Conservation (phyloP, 441 rosid species). For the Isatis lusitanica region DNA sequence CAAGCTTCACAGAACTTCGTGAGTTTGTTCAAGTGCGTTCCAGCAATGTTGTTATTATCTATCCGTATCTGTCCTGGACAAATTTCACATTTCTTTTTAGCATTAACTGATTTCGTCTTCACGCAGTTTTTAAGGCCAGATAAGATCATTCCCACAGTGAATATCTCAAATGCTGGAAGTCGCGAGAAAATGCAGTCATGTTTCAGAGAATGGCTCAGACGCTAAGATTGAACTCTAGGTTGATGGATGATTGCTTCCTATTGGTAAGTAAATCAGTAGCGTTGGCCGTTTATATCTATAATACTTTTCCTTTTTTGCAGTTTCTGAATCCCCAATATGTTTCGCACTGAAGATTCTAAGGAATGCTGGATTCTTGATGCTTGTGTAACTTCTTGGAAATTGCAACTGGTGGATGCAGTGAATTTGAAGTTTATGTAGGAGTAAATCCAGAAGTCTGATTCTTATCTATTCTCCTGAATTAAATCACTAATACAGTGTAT, state of each 20-base stretch:
- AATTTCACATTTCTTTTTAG: neutral
- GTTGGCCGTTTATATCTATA: no score
- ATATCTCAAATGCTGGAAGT: constrained; percentile 52
- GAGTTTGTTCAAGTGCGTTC: constrained; percentile 71
- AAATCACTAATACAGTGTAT: neutral
- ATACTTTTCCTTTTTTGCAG: neutral
- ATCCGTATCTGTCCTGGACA: neutral
- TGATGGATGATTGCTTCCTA: neutral
- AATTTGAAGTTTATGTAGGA: neutral
- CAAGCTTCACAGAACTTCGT: constrained; percentile 75
- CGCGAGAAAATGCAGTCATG: constrained; percentile 76
- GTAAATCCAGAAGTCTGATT: neutral
- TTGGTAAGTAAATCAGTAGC: constrained; percentile 1
- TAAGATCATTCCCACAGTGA: constrained; percentile 81
- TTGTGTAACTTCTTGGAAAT: constrained; percentile 7
- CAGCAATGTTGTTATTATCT: neutral
- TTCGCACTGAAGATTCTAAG: constrained; percentile 11
- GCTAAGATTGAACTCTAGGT: constrained; percentile 23
- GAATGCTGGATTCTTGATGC: constrained; percentile 18
- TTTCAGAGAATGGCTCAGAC: constrained; percentile 70
- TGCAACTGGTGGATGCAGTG: neutral
- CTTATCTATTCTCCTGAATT: neutral
- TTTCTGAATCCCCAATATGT: neutral
- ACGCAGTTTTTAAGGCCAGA: constrained; percentile 67
- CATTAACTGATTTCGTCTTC: constrained; percentile 5